Conservation (phyloP, 148 eudicot genomes). For the Rhododendron ferrugineum region DNA sequence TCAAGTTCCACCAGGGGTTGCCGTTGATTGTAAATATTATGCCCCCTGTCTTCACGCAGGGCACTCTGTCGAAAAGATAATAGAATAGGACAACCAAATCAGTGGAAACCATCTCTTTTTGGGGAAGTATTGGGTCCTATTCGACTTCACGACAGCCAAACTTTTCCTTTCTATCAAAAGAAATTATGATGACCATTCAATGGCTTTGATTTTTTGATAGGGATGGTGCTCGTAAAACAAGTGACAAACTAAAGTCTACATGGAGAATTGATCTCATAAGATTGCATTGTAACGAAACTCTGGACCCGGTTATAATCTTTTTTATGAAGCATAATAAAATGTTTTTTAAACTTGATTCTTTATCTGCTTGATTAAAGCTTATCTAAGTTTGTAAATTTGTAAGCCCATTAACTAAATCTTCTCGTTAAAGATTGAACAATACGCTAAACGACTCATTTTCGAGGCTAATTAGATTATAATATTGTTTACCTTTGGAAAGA, state of each 20-base stretch:
- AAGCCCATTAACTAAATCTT: neutral
- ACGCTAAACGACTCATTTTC: neutral
- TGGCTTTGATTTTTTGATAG: neutral
- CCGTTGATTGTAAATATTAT: constrained; percentile 30
- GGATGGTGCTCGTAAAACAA: neutral
- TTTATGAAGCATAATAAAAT: neutral
- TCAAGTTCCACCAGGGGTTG: constrained; percentile 29
- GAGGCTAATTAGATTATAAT: neutral
- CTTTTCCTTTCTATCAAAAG: no score
- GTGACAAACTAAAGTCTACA: no score
- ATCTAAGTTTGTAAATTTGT: neutral
- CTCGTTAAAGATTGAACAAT: no score
- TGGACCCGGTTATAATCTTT: neutral
- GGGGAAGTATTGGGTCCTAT: no score
- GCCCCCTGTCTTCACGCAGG: constrained; percentile 29
- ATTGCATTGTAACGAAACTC: neutral
- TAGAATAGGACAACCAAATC: neutral
- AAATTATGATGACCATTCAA: neutral
- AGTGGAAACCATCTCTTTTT: neutral
- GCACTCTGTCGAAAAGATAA: constrained; percentile 17
- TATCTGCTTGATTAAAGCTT: neutral
- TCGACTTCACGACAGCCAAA: neutral
- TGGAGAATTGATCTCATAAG: neutral
- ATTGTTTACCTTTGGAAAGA: constrained; percentile 25
- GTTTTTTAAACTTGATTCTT: neutral